Conservation (phyloP, 352 stramenopile species). For the Globisporangium barbulae region DNA sequence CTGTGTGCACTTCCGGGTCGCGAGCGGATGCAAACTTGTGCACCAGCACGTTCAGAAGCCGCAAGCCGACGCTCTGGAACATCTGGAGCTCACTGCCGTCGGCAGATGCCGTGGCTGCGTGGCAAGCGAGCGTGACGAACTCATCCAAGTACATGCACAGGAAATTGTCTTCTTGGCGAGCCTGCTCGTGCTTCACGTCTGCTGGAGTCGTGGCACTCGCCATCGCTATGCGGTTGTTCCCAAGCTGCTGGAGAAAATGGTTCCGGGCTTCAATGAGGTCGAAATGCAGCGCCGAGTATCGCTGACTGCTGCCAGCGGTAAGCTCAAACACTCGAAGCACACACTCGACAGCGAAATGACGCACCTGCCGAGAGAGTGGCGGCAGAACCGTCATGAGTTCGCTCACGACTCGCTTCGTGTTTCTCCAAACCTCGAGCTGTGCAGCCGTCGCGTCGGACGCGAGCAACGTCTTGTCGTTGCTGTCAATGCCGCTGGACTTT, state of each 20-base stretch:
- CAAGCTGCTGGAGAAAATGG: conserved; percentile 42
- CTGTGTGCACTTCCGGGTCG: conserved; percentile 66
- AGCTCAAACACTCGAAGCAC: conserved; percentile 75
- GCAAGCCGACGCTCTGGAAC: conserved; percentile 71
- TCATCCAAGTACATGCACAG: conserved; percentile 87
- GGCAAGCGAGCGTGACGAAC: conserved; percentile 81
- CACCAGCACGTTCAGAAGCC: conserved; percentile 63
- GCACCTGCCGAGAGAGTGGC: conserved; percentile 68
- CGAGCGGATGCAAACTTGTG: conserved; percentile 47
- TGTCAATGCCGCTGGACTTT: conserved; percentile 3
- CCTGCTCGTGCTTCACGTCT: conserved; percentile 5
- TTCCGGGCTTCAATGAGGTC: conserved; percentile 52
- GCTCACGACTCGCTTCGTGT: conserved; percentile 64
- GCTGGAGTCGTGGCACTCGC: background rate
- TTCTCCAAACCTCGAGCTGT: conserved; percentile 69
- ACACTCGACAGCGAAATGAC: conserved; percentile 73
- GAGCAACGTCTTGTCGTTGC: conserved; percentile 23
- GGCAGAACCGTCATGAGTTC: conserved; percentile 59
- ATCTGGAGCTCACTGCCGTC: conserved; percentile 74
- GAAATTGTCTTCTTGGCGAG: conserved; percentile 43
- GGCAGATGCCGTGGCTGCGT: conserved; percentile 64
- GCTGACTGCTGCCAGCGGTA: conserved; percentile 23
- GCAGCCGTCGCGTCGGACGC: conserved; percentile 35
- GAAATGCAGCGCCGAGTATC: conserved; percentile 55
- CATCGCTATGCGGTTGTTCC: background rate